Evolutionary conservation across 148 eudicot species (phyloP).

Genomic region (Nepenthes mirabilis): DNA sequence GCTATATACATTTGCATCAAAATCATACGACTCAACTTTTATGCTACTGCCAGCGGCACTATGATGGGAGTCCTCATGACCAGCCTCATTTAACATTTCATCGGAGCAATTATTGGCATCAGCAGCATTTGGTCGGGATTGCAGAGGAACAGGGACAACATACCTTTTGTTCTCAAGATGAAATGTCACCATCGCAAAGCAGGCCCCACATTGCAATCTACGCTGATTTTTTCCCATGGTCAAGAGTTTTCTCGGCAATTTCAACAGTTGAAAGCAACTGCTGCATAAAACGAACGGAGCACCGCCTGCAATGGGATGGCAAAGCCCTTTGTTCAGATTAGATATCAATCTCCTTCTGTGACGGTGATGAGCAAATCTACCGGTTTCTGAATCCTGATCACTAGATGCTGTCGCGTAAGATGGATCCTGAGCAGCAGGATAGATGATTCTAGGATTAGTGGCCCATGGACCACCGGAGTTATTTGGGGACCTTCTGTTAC

Average conservation of each 20-base stretch:
- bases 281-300: slow-evolving; percentile 69
- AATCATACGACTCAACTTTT: slow-evolving; percentile 28
- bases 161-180: slow-evolving; percentile 26
- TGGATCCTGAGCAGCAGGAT: slow-evolving; percentile 18
- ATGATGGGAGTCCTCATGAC: slow-evolving; percentile 8
- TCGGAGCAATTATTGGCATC: slow-evolving; percentile 8
- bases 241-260: slow-evolving; percentile 33
- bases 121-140: slow-evolving; percentile 11
- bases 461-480: slow-evolving; percentile 12
- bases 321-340: slow-evolving; percentile 21
- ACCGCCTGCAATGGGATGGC: slow-evolving; percentile 61
- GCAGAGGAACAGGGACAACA: slow-evolving; percentile 15
- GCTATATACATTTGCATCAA: slow-evolving; percentile 25
- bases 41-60: slow-evolving; percentile 14
- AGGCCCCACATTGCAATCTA: slow-evolving; percentile 63
- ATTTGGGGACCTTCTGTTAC: slow-evolving; percentile 12
- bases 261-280: slow-evolving; percentile 64
- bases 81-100: slow-evolving; percentile 11
- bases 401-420: slow-evolving; percentile 10
- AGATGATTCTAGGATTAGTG: slow-evolving; percentile 19
- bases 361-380: slow-evolving; percentile 19
- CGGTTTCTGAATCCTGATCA: slow-evolving; percentile 13
- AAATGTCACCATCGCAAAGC: slow-evolving; percentile 34
- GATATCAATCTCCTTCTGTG: slow-evolving; percentile 24
- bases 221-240: slow-evolving; percentile 14